A percentile compares a stretch with the other conserved stretches of the same genome.
Evolutionary conservation across 2,329 filamentous ascomycete genomes (phyloP).

Genomic region (Clarireedia monteithiana): DNA sequence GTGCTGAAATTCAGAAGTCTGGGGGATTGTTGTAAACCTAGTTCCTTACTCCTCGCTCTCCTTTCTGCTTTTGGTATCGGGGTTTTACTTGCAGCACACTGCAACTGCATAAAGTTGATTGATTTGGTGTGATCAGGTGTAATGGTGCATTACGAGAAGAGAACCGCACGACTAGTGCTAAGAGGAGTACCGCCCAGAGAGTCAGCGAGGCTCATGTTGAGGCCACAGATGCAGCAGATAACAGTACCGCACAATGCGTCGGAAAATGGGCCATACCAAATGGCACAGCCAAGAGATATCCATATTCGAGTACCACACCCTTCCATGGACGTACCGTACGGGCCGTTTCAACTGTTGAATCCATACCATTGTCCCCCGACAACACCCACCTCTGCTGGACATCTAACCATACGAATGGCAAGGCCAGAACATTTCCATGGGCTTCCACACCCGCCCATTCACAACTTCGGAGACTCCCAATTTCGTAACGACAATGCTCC

Average conservation of each 20-base stretch:
- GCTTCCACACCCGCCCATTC: neutral
- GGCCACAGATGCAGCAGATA: neutral
- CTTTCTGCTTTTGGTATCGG: neutral
- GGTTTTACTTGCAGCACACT: neutral
- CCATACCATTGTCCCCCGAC: neutral
- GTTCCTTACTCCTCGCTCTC: no score
- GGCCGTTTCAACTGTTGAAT: neutral
- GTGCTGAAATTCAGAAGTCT: no score
- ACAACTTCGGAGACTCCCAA: neutral
- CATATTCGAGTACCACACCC: neutral
- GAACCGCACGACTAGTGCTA: slow-evolving; percentile 4
- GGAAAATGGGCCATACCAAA: neutral
- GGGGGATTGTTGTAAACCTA: no score
- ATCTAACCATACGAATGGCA: neutral
- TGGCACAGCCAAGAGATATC: neutral
- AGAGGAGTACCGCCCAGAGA: neutral
- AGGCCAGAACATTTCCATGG: neutral
- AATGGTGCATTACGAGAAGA: slow-evolving; percentile 8
- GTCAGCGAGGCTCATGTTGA: neutral
- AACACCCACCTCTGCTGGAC: neutral
- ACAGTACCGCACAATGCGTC: neutral
- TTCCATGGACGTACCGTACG: neutral
- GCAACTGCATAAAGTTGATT: neutral
- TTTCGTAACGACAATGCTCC: neutral
- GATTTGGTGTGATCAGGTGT: neutral